Evolutionary conservation across 2,329 filamentous ascomycete genomes (phyloP).

Genomic region (Calcarisporium arbuscula): DNA sequence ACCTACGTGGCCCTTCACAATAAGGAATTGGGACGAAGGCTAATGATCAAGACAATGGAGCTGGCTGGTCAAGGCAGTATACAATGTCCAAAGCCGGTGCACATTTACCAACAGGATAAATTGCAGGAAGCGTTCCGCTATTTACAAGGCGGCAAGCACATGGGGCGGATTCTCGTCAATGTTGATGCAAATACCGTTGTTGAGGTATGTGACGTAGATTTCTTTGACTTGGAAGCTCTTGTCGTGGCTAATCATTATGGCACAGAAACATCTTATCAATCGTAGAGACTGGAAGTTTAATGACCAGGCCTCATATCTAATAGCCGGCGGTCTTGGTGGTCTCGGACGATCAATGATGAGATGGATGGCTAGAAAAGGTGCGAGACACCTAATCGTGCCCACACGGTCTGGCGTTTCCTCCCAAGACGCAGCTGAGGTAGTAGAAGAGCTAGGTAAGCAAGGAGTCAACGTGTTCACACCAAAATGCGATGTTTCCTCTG

Average conservation of each 20-base stretch:
- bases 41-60: conserved; percentile 8
- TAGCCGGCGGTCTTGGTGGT: conserved; percentile 18
- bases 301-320: conserved; percentile 11
- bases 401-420: conserved; percentile 19
- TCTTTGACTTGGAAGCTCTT: not conserved
- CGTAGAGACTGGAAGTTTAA: conserved; percentile 2
- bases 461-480: conserved; percentile 9
- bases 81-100: conserved; percentile 1
- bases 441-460: conserved; percentile 7
- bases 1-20: conserved; percentile 2
- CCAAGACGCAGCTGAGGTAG: conserved; percentile 9
- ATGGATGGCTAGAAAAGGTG: conserved; percentile 10
- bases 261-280: conserved; percentile 3
- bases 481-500: conserved; percentile 12
- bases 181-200: conserved; percentile 1
- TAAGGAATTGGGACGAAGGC: not conserved
- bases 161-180: conserved; percentile 1
- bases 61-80: conserved; percentile 9
- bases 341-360: conserved; percentile 16
- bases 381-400: conserved; percentile 21
- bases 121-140: conserved; percentile 9
- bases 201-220: conserved; percentile 1
- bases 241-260: not conserved
- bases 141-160: conserved; percentile 8
- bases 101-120: not conserved